Conservation (phyloP, 2,329 filamentous ascomycete species). For the Didymella pinodella region DNA sequence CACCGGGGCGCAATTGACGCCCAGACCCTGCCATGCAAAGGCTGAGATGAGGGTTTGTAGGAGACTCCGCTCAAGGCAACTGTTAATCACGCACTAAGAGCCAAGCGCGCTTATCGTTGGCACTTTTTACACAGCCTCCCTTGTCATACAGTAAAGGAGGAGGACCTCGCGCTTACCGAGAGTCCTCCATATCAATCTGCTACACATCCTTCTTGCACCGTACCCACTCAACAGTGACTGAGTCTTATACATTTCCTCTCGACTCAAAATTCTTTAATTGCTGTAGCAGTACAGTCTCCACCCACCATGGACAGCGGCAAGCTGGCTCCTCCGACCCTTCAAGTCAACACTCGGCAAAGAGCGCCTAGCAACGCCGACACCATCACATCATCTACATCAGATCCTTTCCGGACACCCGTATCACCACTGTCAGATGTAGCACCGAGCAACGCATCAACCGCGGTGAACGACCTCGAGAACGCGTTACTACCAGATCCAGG, state of each 20-base stretch:
- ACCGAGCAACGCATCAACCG: constrained; percentile 37
- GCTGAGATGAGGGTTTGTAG: constrained; percentile 1
- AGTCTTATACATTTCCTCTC: not conserved
- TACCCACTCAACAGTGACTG: not conserved
- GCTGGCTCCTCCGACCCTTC: constrained; percentile 37
- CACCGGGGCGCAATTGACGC: constrained; percentile 11
- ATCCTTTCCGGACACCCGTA: constrained; percentile 36
- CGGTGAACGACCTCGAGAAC: constrained; percentile 42
- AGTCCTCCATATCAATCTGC: not conserved
- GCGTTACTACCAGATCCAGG: constrained; percentile 37
- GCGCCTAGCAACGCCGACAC: constrained; percentile 38
- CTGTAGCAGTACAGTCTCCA: not conserved
- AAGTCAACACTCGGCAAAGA: constrained; percentile 38
- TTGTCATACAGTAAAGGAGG: constrained; percentile 7
- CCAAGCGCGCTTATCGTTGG: constrained; percentile 15
- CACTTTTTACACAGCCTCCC: constrained; percentile 18
- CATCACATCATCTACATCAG: constrained; percentile 35
- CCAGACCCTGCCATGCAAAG: constrained; percentile 4
- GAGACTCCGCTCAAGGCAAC: not conserved
- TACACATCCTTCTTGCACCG: not conserved
- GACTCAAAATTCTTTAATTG: not conserved
- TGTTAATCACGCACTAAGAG: constrained; percentile 15
- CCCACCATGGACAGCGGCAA: constrained; percentile 34
- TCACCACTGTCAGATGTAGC: constrained; percentile 23
- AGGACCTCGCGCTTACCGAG: not conserved